Evolutionary conservation across 305 asterid genomes (phyloP).

Genomic region (Fraxinus xanthoxyloides): DNA sequence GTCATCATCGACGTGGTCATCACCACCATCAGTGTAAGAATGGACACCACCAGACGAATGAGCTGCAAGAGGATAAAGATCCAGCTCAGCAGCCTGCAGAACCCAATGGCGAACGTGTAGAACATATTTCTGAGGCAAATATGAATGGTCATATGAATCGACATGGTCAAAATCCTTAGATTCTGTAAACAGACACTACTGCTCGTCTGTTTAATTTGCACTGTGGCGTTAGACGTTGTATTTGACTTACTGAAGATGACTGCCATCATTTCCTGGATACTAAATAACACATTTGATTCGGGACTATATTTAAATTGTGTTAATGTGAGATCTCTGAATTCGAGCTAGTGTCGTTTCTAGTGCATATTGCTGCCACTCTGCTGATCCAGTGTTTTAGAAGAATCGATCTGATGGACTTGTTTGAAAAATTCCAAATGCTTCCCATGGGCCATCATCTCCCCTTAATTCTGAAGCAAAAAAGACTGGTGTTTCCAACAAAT

Average conservation of each 20-base stretch:
- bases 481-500: background rate
- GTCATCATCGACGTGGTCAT: constrained; percentile 28
- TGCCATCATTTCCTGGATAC: background rate
- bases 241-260: background rate
- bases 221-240: background rate
- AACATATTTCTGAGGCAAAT: constrained; percentile 21
- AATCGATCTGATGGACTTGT: background rate
- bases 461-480: background rate
- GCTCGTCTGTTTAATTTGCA: background rate
- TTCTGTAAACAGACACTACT: background rate
- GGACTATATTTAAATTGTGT: background rate
- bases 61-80: constrained; percentile 2
- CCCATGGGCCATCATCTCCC: background rate
- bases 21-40: constrained; percentile 32
- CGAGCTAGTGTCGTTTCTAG: background rate
- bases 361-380: background rate
- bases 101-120: constrained; percentile 10
- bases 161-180: constrained; percentile 14
- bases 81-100: constrained; percentile 16
- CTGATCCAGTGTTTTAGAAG: background rate
- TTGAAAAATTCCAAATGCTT: background rate
- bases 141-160: constrained; percentile 17
- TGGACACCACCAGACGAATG: constrained; percentile 14
- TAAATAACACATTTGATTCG: background rate
- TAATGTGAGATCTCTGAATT: background rate